These are phyloP conservation scores for Chaetoscypha palmicola DNA, from an alignment of 2,329 filamentous ascomycete genomes.

Conservation along the genomic window DNA sequence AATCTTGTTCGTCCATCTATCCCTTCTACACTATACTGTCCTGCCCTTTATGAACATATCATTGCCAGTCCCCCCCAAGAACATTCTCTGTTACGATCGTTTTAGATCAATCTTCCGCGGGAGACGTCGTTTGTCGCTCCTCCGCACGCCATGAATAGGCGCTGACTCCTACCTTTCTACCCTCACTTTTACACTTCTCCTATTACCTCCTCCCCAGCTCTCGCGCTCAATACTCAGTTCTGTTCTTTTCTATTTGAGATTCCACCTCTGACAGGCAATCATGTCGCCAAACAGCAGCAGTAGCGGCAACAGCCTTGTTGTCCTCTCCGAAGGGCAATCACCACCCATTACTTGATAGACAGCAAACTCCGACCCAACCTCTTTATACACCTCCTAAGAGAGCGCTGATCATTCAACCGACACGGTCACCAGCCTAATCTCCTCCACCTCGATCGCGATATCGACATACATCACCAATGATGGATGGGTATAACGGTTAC, in stretches of 20 bases:
- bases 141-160: constrained; percentile 19
- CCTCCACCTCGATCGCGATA: constrained; percentile 3
- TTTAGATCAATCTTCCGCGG: constrained; percentile 6
- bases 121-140: background rate
- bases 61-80: constrained; percentile 13
- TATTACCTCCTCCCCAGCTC: background rate
- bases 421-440: background rate
- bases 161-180: constrained; percentile 18
- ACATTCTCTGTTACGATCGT: constrained; percentile 16
- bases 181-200: constrained; percentile 17
- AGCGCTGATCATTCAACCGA: constrained; percentile 13
- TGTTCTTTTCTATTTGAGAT: constrained; percentile 23
- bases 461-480: constrained; percentile 7
- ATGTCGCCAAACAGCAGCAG: constrained; percentile 33
- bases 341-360: constrained; percentile 29
- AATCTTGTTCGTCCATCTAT: constrained; percentile 32
- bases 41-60: constrained; percentile 22
- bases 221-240: constrained; percentile 10
- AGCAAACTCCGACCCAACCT: constrained; percentile 14
- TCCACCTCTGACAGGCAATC: constrained; percentile 33
- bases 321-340: constrained; percentile 21
- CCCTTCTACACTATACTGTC: constrained; percentile 18
- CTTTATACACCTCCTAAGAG: constrained; percentile 18
- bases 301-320: constrained; percentile 30
- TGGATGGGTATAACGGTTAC: constrained; percentile 28